phyloP scores from a whole-genome alignment of 2,329 filamentous ascomycete genomes.

The Ilyonectria destructans region DNA sequence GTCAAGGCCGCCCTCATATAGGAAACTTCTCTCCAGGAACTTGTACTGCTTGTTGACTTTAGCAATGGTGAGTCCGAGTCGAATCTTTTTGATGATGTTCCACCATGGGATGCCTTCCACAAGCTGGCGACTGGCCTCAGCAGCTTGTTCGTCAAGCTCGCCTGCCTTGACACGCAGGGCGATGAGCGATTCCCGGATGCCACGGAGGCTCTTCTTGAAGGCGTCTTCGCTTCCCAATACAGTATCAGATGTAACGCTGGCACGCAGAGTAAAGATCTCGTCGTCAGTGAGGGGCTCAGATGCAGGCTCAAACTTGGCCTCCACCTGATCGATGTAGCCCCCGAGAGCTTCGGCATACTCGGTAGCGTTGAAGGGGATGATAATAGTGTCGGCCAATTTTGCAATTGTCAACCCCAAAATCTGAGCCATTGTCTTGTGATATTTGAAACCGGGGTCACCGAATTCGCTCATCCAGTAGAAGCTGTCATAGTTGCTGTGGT shows the following conservation, averaged over 20 bases:
- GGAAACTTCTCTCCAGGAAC: slow-evolving; percentile 83
- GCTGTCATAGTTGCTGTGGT: slow-evolving; percentile 93
- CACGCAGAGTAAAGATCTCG: slow-evolving; percentile 52
- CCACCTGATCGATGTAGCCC: slow-evolving; percentile 67
- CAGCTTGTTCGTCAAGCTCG: slow-evolving; percentile 64
- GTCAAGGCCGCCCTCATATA: slow-evolving; percentile 84
- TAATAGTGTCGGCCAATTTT: slow-evolving; percentile 72
- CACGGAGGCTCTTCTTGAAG: slow-evolving; percentile 59
- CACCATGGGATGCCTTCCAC: slow-evolving; percentile 81
- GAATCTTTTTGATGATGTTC: slow-evolving; percentile 79
- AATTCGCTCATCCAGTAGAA: slow-evolving; percentile 91
- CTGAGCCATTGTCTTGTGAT: slow-evolving; percentile 78
- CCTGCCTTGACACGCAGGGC: slow-evolving; percentile 59
- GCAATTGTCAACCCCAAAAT: slow-evolving; percentile 75
- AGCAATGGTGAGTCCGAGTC: slow-evolving; percentile 75
- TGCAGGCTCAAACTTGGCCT: slow-evolving; percentile 62
- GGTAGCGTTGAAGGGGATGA: slow-evolving; percentile 76
- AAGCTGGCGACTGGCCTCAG: slow-evolving; percentile 60
- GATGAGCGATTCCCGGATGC: slow-evolving; percentile 57
- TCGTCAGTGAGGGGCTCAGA: slow-evolving; percentile 46
- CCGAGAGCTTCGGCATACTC: slow-evolving; percentile 75
- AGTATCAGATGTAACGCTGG: slow-evolving; percentile 41
- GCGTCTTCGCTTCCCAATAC: slow-evolving; percentile 56
- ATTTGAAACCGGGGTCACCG: slow-evolving; percentile 79
- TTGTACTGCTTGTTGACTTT: slow-evolving; percentile 87